Percentiles rank a stretch among this genome's conserved stretches.
phyloP scores from a whole-genome alignment of 2,329 filamentous ascomycete species.

The Diplocarpon rosae region DNA sequence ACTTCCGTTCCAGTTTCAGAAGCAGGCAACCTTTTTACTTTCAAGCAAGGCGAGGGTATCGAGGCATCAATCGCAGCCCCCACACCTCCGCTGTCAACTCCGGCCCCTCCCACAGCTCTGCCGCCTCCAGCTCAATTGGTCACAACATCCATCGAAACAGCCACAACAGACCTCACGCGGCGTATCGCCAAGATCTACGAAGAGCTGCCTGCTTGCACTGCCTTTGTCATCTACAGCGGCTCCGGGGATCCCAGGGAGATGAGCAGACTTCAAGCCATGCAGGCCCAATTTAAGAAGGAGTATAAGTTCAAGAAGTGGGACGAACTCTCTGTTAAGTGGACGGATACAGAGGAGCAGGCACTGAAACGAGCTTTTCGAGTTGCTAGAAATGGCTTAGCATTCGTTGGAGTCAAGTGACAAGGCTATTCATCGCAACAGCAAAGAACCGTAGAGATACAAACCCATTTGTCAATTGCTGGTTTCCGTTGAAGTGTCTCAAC shows the following conservation, averaged over 20 bases:
- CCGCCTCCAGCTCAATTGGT: conserved; percentile 4
- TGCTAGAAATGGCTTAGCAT: conserved; percentile 52
- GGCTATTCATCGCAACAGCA: not conserved
- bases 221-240: conserved; percentile 53
- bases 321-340: conserved; percentile 55
- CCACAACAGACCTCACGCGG: conserved; percentile 23
- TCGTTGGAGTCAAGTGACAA: conserved; percentile 50
- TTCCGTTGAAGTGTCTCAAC: too few relatives aligned
- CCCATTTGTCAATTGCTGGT: too few relatives aligned
- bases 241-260: conserved; percentile 59
- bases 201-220: conserved; percentile 52
- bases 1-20: not conserved
- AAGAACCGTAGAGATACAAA: too few relatives aligned
- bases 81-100: not conserved
- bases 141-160: conserved; percentile 12
- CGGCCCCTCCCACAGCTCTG: not conserved
- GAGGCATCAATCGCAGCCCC: not conserved
- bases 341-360: conserved; percentile 53
- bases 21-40: not conserved
- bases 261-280: conserved; percentile 48
- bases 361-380: conserved; percentile 44
- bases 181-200: conserved; percentile 46
- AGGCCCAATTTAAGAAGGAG: conserved; percentile 50
- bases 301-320: conserved; percentile 59
- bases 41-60: not conserved